Base-by-base conservation (phyloP, 2,329 filamentous ascomycete genomes). In the Cytospora piceae region DNA sequence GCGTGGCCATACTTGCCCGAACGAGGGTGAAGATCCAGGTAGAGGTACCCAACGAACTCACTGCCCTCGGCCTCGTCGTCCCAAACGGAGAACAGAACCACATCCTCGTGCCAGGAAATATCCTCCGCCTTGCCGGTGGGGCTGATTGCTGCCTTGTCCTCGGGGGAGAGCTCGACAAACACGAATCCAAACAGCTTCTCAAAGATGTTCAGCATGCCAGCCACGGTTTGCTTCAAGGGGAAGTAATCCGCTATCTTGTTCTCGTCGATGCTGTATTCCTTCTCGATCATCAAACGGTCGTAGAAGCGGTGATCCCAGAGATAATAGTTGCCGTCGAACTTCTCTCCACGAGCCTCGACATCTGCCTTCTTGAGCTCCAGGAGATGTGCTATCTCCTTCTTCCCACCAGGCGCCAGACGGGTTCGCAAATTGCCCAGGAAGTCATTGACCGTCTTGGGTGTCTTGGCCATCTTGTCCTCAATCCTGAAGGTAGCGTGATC, bases 381-480 rank as follows among this genome's bases (percentile, higher is more conserved):
- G n/a, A 96, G 81, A 72, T 89, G 87, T 54, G 84, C 81, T 52
- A 87, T 86, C 77, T 95, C 92, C 75, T 89, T 87, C 65, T 82
- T 78, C 29, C 91, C 92, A 31, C 91, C 91, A 0, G 88, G 85
- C 0, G 85, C 82, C 34, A 95, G 81, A 61, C 89, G 87, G 31
- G 78, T 81, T 65, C 88, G 86, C 67, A 95, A 80, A 73, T 94
- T 90, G 6, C 81, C 83, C 9, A 95, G 79, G 76, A 95, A 94
- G 61, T 87, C 84, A 69, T 90, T 84, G 14, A 95, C 91, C 0
- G 85, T 90, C 73, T 87, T 83, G 1, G 90, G 84, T 1, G 84
- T 88, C 82, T 94, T 93, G 56, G 91, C 91, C 92, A 95, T 95
- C 83, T 93, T 94, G 72, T 92, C 87, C 73, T 93, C 90, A 49